Base-by-base conservation (phyloP, 2,329 filamentous ascomycete genomes). In the Ophiocordyceps camponoti-leonardi region DNA sequence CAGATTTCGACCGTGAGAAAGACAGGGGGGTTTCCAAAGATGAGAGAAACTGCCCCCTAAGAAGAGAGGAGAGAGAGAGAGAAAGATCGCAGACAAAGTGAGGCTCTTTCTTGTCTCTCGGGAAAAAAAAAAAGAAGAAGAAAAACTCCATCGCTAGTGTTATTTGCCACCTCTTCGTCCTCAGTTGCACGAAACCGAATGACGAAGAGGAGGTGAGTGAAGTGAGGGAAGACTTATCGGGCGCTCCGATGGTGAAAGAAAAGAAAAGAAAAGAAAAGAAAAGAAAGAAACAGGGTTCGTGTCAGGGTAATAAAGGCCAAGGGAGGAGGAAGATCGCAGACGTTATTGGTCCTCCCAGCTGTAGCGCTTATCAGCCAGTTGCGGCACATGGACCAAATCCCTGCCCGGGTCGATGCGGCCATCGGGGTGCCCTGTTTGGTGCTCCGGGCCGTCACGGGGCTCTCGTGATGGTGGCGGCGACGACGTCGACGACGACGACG, bases 361-460 rank as follows among this genome's bases (percentile, higher is more conserved):
- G 45, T 72, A 74, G 33, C 71, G 60, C 49, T 61, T 65, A 30
- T 64, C 64, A 3, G 71, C 67, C 46, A 69, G 54, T 51, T 74
- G 71, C 2, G 71, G 71, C 11, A 74, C 66, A 48, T 73, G 71
- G 3, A 73, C 58, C 20, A 73, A 53, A 45, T 73, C 71, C 4
- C 56, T 56, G 0, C 64, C 63, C 3, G 57, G 55, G 43, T 69
- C 64, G 31, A 72, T 66, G n/a, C 68, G 62, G 45, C 63, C 63
- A 5, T 6, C 20, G 16, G 45, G 42, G 19, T 46, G 31, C 13
- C 30, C 7, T 12, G 41, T 2, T 3, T 41, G 22, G 7, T 28
- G 8, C 16, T 41, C 28, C 16, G 16, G 11, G 4, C 6, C 13
- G 10, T 13, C 5, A 8, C 26, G 22, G 13, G 40, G 18, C 11